A percentile compares a stretch with the other conserved stretches of the same genome.
Evolutionary conservation across 257 asterid genomes (phyloP).

Genomic region (Oldenlandia corymbosa): DNA sequence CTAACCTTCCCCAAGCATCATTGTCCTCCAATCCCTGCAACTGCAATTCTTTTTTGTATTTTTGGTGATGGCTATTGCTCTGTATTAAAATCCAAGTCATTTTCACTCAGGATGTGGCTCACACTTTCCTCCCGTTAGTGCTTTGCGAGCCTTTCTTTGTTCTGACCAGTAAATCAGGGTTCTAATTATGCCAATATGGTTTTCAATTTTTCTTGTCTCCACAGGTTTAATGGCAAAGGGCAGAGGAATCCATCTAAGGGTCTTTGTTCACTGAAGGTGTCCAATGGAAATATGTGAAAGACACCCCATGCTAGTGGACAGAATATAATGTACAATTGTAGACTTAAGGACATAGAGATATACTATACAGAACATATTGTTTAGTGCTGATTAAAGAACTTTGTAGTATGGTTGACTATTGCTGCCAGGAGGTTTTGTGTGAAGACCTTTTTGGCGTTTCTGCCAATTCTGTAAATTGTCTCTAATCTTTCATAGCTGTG

Average conservation of each 20-base stretch:
- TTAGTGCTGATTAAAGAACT: background rate
- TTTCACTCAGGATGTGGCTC: background rate
- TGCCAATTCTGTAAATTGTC: background rate
- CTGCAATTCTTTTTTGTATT: background rate
- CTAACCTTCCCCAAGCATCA: background rate
- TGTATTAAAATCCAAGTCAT: background rate
- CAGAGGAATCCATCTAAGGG: constrained; percentile 28
- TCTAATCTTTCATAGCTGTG: background rate
- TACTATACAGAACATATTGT: background rate
- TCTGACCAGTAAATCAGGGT: constrained; percentile 14
- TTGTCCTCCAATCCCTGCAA: background rate
- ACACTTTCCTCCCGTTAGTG: background rate
- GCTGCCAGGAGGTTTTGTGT: background rate
- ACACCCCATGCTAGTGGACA: constrained; percentile 10
- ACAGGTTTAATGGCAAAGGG: constrained; percentile 36
- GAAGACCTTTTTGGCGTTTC: background rate
- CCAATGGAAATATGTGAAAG: constrained; percentile 28
- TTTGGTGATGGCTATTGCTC: background rate
- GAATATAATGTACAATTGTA: constrained; percentile 5
- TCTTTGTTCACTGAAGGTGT: constrained; percentile 35
- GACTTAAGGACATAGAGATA: background rate
- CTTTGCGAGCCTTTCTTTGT: background rate
- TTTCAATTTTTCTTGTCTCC: constrained; percentile 24
- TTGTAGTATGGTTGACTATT: background rate
- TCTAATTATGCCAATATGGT: constrained; percentile 39